Evolutionary conservation across 2,329 filamentous ascomycete genomes (phyloP), one percentile per base, ranked within the genome.

Genomic region (Alternaria conjuncta): DNA sequence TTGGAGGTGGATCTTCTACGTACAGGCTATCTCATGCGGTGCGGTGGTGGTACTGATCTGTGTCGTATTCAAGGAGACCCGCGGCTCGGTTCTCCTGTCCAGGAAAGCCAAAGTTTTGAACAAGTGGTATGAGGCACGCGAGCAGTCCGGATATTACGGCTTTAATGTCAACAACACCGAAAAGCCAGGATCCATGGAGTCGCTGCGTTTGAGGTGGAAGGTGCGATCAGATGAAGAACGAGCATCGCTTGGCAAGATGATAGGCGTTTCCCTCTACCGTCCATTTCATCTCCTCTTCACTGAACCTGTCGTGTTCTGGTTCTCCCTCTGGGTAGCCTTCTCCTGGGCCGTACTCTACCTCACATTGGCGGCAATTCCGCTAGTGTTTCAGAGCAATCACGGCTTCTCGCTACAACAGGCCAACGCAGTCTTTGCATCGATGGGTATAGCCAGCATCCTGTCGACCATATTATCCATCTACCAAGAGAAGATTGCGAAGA

Each of bases 1-100:
- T 5, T 97, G 93, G 93, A 88, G 92, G 65, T 97, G 94, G 94
- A 88, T 94, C 0, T 97, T 96, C 77, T 97, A 93, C 86, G 85
- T 94, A 26, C 94, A 97, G 71, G 88, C 89, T 8, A 93, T 97
- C 49, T 81, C 87, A 21, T 88, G 89, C 58, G 88, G 84, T 0
- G 77, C 89, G 1, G 79, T 96, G 49, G 86, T 94, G 57, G 69
- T 87, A 1, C 80, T 89, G 1, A 86, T 97, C 21, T 84, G 87
- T 11, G 57, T 92, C 6, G 87, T 93, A 59, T 94, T 97, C 80
- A 88, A 89, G 47, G 94, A 97, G 79, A 97, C 92, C 4, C 84
- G 94, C 8, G 94, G 92, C 0, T 91, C 89, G 0, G 93, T 97
- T 0, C 80, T 97, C 7, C 82, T 97, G 8, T 91, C 90, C 7